Base-by-base conservation (phyloP, 1,284 basidiomycete species). In the Naganishia liquefaciens region DNA sequence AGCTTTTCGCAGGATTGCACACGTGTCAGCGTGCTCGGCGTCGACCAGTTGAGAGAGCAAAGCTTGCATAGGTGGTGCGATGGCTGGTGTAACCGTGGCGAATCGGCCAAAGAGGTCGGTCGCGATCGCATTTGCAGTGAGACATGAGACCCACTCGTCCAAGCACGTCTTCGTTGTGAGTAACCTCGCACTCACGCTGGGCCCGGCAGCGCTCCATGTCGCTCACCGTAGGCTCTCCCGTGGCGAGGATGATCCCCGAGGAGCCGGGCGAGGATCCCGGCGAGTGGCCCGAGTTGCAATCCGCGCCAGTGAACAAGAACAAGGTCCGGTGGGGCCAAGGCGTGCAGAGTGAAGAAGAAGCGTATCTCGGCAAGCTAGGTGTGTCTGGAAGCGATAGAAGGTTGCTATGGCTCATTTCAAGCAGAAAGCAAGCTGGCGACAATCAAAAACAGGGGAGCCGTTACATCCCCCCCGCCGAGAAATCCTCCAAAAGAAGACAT, bases 321-420 rank as follows among this genome's bases (percentile, higher is more conserved):
- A 15, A 42, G 25, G 43, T 66, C 0, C 6, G 15, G 42, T 67
- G 65, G 65, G 46, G 61, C 7, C 19, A 53, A 44, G 65, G 39
- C 0, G 23, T 67, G 40, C n/a, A 47, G 42, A 67, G 55, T 27
- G 65, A 67, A 30, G 65, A 67, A n/a, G 65, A 67, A 43, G 50
- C 28, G 9, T 67, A 67, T 63, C 28, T 67, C 27, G 54, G 39
- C 3, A 53, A 57, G 13, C 50, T 67, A 15, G 58, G 65, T 67
- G 44, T 2, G 7, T 51, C 27, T 43, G 10, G 40, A 19, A 10
- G 2, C n/a, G n/a, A 19, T 30, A 52, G 2, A 21, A 19, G 6
- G 19, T 10, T n/a, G 40, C 30, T 21, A 23, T 50, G 11, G 43
- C 54, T 49, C 37, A 51, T 39, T 28, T 19, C 15, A 49, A 17